A percentile compares a stretch with the other conserved stretches of the same genome.
Conservation (phyloP, 371 early-diverging fungal genomes). For the Rhizopus stolonifer region DNA sequence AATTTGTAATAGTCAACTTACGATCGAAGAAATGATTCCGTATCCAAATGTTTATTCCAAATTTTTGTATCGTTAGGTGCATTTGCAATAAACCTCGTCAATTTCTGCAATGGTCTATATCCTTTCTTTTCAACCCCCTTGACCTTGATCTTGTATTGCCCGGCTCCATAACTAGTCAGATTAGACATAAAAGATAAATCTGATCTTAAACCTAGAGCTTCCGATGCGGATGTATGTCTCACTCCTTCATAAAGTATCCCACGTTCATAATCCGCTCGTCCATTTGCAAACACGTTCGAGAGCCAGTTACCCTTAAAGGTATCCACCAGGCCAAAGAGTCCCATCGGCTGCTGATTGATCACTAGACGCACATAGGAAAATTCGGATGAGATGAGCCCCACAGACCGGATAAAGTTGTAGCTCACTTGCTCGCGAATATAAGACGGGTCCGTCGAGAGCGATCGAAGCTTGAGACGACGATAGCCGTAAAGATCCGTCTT, state of each 20-base stretch:
- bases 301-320: constrained; percentile 38
- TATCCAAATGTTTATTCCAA: constrained; percentile 35
- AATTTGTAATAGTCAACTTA: no score
- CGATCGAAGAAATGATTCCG: constrained; percentile 32
- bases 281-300: constrained; percentile 32
- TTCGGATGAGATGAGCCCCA: constrained; percentile 26
- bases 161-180: constrained; percentile 19
- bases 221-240: neutral
- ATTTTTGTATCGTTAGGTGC: constrained; percentile 16
- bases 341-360: constrained; percentile 34
- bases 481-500: constrained; percentile 21
- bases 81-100: constrained; percentile 32
- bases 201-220: constrained; percentile 1
- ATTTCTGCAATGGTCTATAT: constrained; percentile 22
- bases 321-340: constrained; percentile 41
- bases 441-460: constrained; percentile 35
- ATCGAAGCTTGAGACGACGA: constrained; percentile 32
- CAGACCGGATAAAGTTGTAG: constrained; percentile 26
- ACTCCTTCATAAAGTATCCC: constrained; percentile 37
- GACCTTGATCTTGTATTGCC: constrained; percentile 31
- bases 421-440: constrained; percentile 35
- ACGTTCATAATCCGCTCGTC: constrained; percentile 24
- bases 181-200: constrained; percentile 22
- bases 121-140: constrained; percentile 3
- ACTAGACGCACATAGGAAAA: constrained; percentile 31